Percentiles rank a stretch among this genome's conserved stretches.
Evolutionary conservation across 768 basidiomycete species (phyloP).

Genomic region (Rhizopogon sp.): DNA sequence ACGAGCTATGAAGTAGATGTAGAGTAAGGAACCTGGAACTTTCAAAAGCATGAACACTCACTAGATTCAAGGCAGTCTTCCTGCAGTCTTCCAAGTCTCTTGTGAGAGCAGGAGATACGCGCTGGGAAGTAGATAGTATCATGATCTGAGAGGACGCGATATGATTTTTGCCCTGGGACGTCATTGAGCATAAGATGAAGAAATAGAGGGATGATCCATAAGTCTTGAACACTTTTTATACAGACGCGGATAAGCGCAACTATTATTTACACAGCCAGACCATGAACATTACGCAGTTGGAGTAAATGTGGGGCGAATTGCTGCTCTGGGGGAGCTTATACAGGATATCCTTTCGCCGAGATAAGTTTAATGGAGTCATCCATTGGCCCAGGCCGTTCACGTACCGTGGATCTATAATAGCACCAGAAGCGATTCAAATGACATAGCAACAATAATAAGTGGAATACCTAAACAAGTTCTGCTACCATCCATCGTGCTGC

Average conservation of each 20-base stretch:
- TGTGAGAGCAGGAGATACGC: constrained; percentile 8
- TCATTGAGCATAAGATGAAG: neutral
- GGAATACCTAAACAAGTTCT: neutral
- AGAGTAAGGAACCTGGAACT: neutral
- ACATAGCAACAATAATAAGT: neutral
- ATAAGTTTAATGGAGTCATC: neutral
- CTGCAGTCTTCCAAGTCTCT: constrained; percentile 18
- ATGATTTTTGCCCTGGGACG: neutral
- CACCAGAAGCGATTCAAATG: neutral
- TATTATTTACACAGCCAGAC: neutral
- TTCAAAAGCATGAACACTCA: neutral
- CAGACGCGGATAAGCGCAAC: neutral
- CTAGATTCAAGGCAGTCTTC: constrained; percentile 18
- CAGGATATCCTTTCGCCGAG: neutral
- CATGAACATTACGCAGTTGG: neutral
- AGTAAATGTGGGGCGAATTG: neutral
- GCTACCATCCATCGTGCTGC: too few relatives aligned
- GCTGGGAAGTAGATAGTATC: neutral
- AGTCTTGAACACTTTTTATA: neutral
- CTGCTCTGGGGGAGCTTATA: neutral
- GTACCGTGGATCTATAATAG: neutral
- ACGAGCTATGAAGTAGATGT: constrained; percentile 13
- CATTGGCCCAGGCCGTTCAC: neutral
- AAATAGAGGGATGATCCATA: too few relatives aligned
- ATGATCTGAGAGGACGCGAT: neutral